Percentiles rank a stretch among this genome's conserved stretches.
phyloP scores from a whole-genome alignment of 306 rosid genomes.

The Crotalaria pallida region DNA sequence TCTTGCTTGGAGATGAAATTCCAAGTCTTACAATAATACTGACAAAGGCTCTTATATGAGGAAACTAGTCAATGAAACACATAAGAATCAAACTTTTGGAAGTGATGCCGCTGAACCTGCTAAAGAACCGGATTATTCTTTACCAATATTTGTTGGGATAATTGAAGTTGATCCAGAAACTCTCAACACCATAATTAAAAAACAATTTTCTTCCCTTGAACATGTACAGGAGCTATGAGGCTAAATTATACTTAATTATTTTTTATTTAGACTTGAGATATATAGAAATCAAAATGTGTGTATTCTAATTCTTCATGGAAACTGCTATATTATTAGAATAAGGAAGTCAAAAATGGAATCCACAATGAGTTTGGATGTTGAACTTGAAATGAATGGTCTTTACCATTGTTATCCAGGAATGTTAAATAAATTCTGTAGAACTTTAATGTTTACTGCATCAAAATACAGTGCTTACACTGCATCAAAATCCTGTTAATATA shows the following conservation, averaged over 20 bases:
- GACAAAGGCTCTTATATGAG: slow-evolving; percentile 23
- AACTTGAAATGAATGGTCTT: neutral
- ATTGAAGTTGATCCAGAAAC: slow-evolving; percentile 57
- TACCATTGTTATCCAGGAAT: neutral
- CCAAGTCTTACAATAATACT: slow-evolving; percentile 43
- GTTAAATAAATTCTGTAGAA: neutral
- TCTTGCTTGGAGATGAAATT: slow-evolving; percentile 64
- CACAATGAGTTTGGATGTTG: neutral
- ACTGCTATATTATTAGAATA: neutral
- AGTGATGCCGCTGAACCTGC: slow-evolving; percentile 29
- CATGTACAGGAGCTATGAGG: slow-evolving; percentile 55
- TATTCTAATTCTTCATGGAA: neutral
- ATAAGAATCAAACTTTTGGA: slow-evolving; percentile 30
- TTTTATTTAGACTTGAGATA: slow-evolving; percentile 2
- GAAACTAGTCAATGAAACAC: slow-evolving; percentile 32
- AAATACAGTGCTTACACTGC: neutral
- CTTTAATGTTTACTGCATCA: neutral
- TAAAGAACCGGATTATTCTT: slow-evolving; percentile 37
- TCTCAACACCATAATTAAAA: slow-evolving; percentile 49
- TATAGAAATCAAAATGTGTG: slow-evolving; percentile 2
- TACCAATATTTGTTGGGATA: slow-evolving; percentile 34
- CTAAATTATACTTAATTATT: neutral
- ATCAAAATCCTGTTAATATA: neutral
- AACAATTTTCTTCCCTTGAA: slow-evolving; percentile 61
- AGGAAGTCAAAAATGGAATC: neutral